These are phyloP conservation scores for Lyophyllum decastes DNA, from an alignment of 768 basidiomycete species.

Conservation along the genomic window DNA sequence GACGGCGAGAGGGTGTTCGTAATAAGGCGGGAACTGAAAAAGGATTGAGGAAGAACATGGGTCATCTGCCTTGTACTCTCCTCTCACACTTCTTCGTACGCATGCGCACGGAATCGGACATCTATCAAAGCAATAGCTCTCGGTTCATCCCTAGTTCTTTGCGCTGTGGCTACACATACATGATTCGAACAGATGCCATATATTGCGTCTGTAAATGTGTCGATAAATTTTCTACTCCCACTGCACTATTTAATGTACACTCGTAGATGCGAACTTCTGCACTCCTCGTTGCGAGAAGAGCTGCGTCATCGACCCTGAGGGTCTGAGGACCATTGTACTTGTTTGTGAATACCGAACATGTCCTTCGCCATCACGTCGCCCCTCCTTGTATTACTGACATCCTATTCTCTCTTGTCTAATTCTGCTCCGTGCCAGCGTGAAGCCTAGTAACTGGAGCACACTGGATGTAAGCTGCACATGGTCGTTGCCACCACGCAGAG, in stretches of 20 bases:
- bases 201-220: not conserved
- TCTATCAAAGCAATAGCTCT: constrained; percentile 9
- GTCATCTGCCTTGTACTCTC: constrained; percentile 7
- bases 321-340: not conserved
- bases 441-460: not conserved
- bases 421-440: not conserved
- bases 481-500: constrained; percentile 1
- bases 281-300: not conserved
- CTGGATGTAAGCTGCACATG: not conserved
- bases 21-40: constrained; percentile 78
- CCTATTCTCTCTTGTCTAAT: not conserved
- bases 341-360: not conserved
- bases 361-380: not conserved
- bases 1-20: constrained; percentile 80
- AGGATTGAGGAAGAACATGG: constrained; percentile 51
- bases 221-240: not conserved
- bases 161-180: not conserved
- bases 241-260: constrained; percentile 1
- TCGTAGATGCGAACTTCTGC: constrained; percentile 6
- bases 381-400: not conserved
- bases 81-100: constrained; percentile 10
- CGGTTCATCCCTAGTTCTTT: constrained; percentile 1
- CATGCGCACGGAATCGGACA: constrained; percentile 21
- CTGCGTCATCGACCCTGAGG: not conserved
- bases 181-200: not conserved